Conservation (phyloP, 371 early-diverging fungal species). For the Mortierella sp. region DNA sequence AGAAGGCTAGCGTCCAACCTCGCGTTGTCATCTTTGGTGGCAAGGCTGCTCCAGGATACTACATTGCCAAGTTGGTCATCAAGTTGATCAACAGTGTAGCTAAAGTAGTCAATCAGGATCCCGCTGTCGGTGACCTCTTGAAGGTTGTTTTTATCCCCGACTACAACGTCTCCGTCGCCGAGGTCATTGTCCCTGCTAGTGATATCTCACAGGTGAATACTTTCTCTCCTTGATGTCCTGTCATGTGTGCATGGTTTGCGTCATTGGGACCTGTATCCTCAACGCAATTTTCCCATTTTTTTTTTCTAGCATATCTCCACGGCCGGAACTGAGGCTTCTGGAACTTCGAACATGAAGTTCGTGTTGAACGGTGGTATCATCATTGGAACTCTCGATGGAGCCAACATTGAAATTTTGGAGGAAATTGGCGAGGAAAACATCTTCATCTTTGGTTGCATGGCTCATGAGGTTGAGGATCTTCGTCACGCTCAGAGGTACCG, state of each 20-base stretch:
- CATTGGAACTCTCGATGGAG: slow-evolving; percentile 89
- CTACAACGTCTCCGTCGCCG: slow-evolving; percentile 94
- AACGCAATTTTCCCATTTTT: neutral
- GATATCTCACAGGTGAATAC: slow-evolving; percentile 84
- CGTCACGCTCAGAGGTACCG: slow-evolving; percentile 88
- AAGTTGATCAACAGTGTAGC: slow-evolving; percentile 94
- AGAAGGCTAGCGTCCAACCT: slow-evolving; percentile 74
- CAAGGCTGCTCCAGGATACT: slow-evolving; percentile 94
- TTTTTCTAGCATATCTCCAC: slow-evolving; percentile 82
- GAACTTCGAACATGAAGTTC: slow-evolving; percentile 98
- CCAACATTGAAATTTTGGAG: slow-evolving; percentile 95
- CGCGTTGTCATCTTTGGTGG: slow-evolving; percentile 88
- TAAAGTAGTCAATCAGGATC: slow-evolving; percentile 85
- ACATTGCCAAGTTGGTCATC: slow-evolving; percentile 95
- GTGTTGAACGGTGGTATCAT: slow-evolving; percentile 96
- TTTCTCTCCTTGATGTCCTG: no score
- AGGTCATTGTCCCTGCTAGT: slow-evolving; percentile 91
- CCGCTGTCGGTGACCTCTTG: slow-evolving; percentile 76
- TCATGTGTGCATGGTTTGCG: neutral
- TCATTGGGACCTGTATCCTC: neutral
- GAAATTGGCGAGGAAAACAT: slow-evolving; percentile 95
- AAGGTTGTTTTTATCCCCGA: slow-evolving; percentile 95
- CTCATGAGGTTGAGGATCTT: slow-evolving; percentile 90
- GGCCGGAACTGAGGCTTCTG: slow-evolving; percentile 98
- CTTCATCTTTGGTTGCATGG: slow-evolving; percentile 90